These are phyloP conservation scores for Pseudogymnoascus sp. DNA, from an alignment of 2,329 filamentous ascomycete species.

Conservation along the genomic window DNA sequence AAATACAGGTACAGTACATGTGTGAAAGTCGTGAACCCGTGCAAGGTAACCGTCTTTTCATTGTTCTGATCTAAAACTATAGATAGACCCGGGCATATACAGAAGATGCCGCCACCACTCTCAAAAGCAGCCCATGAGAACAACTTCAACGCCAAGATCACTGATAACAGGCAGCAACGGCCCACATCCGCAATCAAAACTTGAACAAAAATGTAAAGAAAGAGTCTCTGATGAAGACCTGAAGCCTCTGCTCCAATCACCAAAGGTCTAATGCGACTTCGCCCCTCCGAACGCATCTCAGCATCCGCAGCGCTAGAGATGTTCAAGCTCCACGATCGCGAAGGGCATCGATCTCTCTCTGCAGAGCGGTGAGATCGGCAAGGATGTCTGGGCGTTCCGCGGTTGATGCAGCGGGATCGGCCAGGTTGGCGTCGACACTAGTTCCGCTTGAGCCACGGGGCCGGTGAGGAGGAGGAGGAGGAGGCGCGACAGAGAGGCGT, in stretches of 20 bases:
- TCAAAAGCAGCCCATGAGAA: not conserved
- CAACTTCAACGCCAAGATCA: not conserved
- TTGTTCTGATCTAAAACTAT: slow-evolving; percentile 4
- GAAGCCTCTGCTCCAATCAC: not conserved
- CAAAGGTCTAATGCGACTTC: not conserved
- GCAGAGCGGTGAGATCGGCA: slow-evolving; percentile 63
- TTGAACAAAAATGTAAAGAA: not conserved
- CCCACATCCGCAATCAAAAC: slow-evolving; percentile 12
- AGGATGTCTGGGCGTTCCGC: slow-evolving; percentile 50
- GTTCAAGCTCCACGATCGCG: slow-evolving; percentile 30
- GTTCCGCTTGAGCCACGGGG: slow-evolving; percentile 34
- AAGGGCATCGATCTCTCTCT: slow-evolving; percentile 67
- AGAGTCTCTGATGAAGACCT: not conserved
- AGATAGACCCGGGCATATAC: not conserved
- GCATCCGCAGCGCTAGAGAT: slow-evolving; percentile 2
- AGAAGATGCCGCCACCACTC: not conserved
- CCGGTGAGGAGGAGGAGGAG: slow-evolving; percentile 35
- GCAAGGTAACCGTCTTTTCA: not conserved
- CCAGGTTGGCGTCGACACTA: slow-evolving; percentile 22
- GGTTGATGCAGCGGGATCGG: slow-evolving; percentile 16
- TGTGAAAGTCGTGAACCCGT: not conserved
- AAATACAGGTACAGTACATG: slow-evolving; percentile 11
- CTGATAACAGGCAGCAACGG: not conserved
- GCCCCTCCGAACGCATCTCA: not conserved
- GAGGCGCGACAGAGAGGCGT: slow-evolving; percentile 22